Conservation (phyloP, 2,329 filamentous ascomycete genomes). For the Fusarium praegraminearum region DNA sequence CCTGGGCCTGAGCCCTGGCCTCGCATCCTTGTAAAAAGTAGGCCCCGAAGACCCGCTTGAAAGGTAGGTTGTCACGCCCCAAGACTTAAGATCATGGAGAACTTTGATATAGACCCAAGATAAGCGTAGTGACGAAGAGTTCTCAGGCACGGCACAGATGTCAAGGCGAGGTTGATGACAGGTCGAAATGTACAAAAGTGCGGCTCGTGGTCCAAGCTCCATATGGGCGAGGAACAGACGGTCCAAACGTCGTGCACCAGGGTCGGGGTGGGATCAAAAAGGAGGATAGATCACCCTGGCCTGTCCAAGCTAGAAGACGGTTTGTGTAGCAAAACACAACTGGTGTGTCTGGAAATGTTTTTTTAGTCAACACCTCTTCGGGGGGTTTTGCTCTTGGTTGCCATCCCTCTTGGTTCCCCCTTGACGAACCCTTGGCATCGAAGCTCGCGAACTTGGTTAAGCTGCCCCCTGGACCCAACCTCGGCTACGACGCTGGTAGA, state of each 20-base stretch:
- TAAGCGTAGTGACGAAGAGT: constrained; percentile 29
- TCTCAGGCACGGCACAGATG: constrained; percentile 24
- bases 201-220: constrained; percentile 21
- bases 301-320: constrained; percentile 34
- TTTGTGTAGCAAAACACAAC: constrained; percentile 17
- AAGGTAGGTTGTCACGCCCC: constrained; percentile 31
- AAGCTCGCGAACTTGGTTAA: constrained; percentile 10
- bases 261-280: constrained; percentile 39
- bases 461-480: constrained; percentile 31
- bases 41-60: constrained; percentile 27
- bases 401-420: constrained; percentile 21
- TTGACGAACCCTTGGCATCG: constrained; percentile 8
- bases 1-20: constrained; percentile 32
- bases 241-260: constrained; percentile 29
- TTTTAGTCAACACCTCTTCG: constrained; percentile 35
- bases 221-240: constrained; percentile 26
- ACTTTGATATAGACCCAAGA: constrained; percentile 40
- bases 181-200: constrained; percentile 6
- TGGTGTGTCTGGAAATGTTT: constrained; percentile 33
- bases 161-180: constrained; percentile 33
- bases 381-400: constrained; percentile 23
- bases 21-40: constrained; percentile 23
- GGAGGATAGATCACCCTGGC: constrained; percentile 43
- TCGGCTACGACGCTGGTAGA: constrained; percentile 37
- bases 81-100: constrained; percentile 42